Base-by-base conservation (phyloP, 208 protist genomes). In the Leishmania aethiopica region DNA sequence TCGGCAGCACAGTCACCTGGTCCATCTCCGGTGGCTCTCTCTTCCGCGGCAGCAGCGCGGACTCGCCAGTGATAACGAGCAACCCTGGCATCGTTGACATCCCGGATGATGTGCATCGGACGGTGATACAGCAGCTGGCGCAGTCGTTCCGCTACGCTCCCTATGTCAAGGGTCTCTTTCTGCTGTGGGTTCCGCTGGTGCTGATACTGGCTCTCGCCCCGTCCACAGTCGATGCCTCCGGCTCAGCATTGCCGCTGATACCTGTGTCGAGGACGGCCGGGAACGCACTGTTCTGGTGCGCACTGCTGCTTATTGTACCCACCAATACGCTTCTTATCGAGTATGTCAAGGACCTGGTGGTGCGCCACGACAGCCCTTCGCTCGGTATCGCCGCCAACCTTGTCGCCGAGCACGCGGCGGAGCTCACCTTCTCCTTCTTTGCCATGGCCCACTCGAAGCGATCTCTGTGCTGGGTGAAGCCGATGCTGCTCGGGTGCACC, bases 261-360 rank as follows among this genome's bases (percentile, higher is more conserved):
- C 37, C 77, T 10, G 45, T 82, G 35, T 64, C 74, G 57, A 55
- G 59, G 22, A 11, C 76, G 2, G 55, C 15, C 17, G 70, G 81
- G 35, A 59, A 62, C 59, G 66, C 55, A 25, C 40, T 84, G 7
- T 91, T 89, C 64, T 78, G 86, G 59, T 57, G 87, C 22, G 76
- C 86, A 7, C 81, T 95, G 0, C 53, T 87, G 35, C 72, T 77
- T 8, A 73, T 89, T 22, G 35, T 90, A 42, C 92, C 90, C 25
- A 78, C 80, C 28, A 81, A 71, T 47, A 84, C 75, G 25, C 75
- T 88, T 3, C 42, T 89, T 3, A 84, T 86, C 7, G 90, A 95
- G 74, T 86, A 88, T 51, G 77, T 90, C n/a, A 91, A 96, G 45
- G 93, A 97, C 72, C 66, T 97, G 3, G 92, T 90, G 55, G 80